Evolutionary conservation across 1,139 yeast genomes (phyloP).

Genomic region (Kodamaea arcana): DNA sequence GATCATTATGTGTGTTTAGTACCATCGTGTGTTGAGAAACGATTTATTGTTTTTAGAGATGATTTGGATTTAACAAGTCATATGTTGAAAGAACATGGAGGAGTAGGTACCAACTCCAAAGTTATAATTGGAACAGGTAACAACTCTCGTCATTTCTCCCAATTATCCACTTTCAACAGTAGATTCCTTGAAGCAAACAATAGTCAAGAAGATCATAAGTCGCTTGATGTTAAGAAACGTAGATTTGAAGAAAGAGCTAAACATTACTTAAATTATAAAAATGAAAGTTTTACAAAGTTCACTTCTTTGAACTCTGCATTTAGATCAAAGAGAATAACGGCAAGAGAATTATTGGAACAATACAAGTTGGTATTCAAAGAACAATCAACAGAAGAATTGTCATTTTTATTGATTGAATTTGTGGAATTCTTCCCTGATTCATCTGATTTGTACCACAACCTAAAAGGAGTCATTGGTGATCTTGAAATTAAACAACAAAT

Average conservation of each 20-base stretch:
- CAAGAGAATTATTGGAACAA: constrained; percentile 44
- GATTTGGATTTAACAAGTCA: constrained; percentile 87
- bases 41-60: constrained; percentile 87
- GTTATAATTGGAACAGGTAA: constrained; percentile 37
- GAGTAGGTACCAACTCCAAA: constrained; percentile 36
- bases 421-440: constrained; percentile 48
- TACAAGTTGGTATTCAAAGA: constrained; percentile 51
- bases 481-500: constrained; percentile 17
- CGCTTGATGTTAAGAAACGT: constrained; percentile 50
- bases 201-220: constrained; percentile 32
- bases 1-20: constrained; percentile 79
- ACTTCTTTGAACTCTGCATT: constrained; percentile 46
- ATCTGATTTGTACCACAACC: constrained; percentile 25
- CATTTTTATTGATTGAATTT: constrained; percentile 52
- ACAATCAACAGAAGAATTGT: constrained; percentile 43
- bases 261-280: constrained; percentile 61
- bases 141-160: constrained; percentile 48
- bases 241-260: constrained; percentile 84
- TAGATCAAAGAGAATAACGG: constrained; percentile 43
- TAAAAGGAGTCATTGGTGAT: constrained; percentile 23
- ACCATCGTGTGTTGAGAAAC: constrained; percentile 80
- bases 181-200: constrained; percentile 12
- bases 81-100: constrained; percentile 79
- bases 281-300: constrained; percentile 46
- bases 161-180: constrained; percentile 55